Conservation (phyloP, 2,329 filamentous ascomycete species). For the Fusarium decemcellulare region DNA sequence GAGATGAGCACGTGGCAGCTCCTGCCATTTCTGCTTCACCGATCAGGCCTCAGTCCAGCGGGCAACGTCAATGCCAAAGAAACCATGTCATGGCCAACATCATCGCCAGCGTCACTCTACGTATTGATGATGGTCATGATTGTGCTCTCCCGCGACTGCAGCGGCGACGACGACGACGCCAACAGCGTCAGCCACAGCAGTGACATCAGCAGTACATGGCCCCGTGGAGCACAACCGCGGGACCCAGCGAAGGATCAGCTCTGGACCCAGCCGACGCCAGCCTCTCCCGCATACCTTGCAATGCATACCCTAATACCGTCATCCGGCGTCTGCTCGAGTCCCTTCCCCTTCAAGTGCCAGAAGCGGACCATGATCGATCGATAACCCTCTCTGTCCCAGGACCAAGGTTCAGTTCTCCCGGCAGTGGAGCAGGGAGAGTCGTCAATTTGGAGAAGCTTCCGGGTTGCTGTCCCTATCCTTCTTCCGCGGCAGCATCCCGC, state of each 20-base stretch:
- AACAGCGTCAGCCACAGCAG: background rate
- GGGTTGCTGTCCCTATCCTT: slow-evolving; percentile 18
- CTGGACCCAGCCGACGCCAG: slow-evolving; percentile 17
- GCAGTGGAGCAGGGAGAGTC: slow-evolving; percentile 15
- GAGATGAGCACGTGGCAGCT: slow-evolving; percentile 36
- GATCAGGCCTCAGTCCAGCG: slow-evolving; percentile 26
- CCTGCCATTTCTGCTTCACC: slow-evolving; percentile 8
- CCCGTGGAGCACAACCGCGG: background rate
- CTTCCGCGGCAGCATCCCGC: slow-evolving; percentile 29
- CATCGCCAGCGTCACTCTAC: background rate
- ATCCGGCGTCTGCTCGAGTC: background rate
- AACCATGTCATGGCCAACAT: slow-evolving; percentile 12
- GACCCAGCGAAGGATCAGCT: background rate
- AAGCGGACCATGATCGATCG: slow-evolving; percentile 21
- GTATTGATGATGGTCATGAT: background rate
- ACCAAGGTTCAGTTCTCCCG: slow-evolving; percentile 27
- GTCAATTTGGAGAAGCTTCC: slow-evolving; percentile 17
- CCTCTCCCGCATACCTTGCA: slow-evolving; percentile 33
- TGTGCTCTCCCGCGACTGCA: background rate
- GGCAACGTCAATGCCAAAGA: slow-evolving; percentile 12
- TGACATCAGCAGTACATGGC: slow-evolving; percentile 16
- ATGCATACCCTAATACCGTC: too few relatives aligned
- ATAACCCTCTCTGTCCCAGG: slow-evolving; percentile 19
- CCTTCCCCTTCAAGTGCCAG: background rate
- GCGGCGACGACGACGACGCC: background rate